phyloP scores from a whole-genome alignment of 805 yeast genomes.

The Phaffomyces thermotolerans region DNA sequence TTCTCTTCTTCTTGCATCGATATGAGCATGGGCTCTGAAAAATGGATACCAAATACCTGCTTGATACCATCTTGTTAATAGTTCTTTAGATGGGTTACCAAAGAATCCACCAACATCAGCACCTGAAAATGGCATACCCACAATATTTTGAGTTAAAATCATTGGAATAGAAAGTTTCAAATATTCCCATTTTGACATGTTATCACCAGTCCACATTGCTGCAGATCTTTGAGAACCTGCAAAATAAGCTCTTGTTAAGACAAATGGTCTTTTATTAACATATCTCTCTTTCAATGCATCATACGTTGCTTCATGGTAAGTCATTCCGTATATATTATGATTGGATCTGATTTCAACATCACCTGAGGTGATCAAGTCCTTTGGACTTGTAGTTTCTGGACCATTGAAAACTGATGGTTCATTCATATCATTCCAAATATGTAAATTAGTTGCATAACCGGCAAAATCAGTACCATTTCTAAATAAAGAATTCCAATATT shows the following conservation, averaged over 20 bases:
- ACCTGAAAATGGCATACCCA: slow-evolving; percentile 88
- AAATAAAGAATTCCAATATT: slow-evolving; percentile 54
- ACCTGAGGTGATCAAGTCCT: slow-evolving; percentile 71
- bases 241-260: slow-evolving; percentile 78
- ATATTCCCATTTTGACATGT: slow-evolving; percentile 88
- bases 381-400: slow-evolving; percentile 87
- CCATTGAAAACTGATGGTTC: slow-evolving; percentile 95
- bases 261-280: slow-evolving; percentile 64
- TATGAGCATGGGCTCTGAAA: slow-evolving; percentile 94
- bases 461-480: slow-evolving; percentile 38
- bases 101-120: slow-evolving; percentile 98
- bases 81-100: slow-evolving; percentile 77
- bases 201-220: slow-evolving; percentile 98
- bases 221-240: slow-evolving; percentile 89
- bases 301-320: slow-evolving; percentile 75
- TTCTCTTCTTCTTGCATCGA: slow-evolving; percentile 86
- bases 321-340: slow-evolving; percentile 78
- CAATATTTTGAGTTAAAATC: slow-evolving; percentile 73
- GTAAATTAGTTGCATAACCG: slow-evolving; percentile 54
- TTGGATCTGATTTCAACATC: slow-evolving; percentile 86
- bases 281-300: slow-evolving; percentile 52
- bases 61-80: slow-evolving; percentile 91
- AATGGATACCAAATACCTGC: slow-evolving; percentile 95
- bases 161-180: slow-evolving; percentile 76
- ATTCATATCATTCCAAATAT: slow-evolving; percentile 97